These are phyloP conservation scores for Thraustochytrium striatum DNA, from an alignment of 352 stramenopile genomes.

Conservation along the genomic window DNA sequence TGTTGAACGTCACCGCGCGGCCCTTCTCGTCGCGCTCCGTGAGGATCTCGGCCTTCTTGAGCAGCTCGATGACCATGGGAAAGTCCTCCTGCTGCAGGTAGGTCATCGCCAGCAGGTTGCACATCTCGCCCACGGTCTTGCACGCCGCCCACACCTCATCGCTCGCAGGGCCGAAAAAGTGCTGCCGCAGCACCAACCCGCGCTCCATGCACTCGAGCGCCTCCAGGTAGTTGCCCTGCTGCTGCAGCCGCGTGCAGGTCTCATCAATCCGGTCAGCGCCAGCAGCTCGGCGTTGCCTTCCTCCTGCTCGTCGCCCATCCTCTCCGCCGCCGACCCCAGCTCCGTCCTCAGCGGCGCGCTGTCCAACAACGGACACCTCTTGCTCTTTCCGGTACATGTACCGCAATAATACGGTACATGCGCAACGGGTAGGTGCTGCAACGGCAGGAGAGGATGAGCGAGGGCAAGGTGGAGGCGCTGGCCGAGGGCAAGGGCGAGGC, in stretches of 20 bases:
- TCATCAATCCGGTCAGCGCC: constrained; percentile 78
- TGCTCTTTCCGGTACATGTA: too few relatives aligned
- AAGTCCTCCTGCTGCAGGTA: constrained; percentile 88
- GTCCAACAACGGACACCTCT: too few relatives aligned
- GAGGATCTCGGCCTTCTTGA: constrained; percentile 89
- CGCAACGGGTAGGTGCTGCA: too few relatives aligned
- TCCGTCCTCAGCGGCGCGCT: too few relatives aligned
- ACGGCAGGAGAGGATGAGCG: too few relatives aligned
- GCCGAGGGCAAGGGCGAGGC: too few relatives aligned
- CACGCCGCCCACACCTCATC: constrained; percentile 76
- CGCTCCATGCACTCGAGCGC: constrained; percentile 88
- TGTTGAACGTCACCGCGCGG: constrained; percentile 85
- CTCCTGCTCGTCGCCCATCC: not conserved
- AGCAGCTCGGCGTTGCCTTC: constrained; percentile 69
- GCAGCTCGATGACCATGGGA: constrained; percentile 77
- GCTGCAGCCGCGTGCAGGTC: constrained; percentile 78
- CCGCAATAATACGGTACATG: too few relatives aligned
- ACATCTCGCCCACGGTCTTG: constrained; percentile 88
- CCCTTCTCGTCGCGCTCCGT: constrained; percentile 74
- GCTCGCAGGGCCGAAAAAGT: constrained; percentile 84
- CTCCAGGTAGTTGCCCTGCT: constrained; percentile 82
- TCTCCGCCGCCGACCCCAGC: too few relatives aligned
- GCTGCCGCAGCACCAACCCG: constrained; percentile 80
- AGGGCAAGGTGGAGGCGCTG: too few relatives aligned
- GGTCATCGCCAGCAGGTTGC: constrained; percentile 90